Percentiles rank a stretch among this genome's conserved stretches.
Conservation (phyloP, 108 stramenopile genomes). For the Cyclotella distinguenda region DNA sequence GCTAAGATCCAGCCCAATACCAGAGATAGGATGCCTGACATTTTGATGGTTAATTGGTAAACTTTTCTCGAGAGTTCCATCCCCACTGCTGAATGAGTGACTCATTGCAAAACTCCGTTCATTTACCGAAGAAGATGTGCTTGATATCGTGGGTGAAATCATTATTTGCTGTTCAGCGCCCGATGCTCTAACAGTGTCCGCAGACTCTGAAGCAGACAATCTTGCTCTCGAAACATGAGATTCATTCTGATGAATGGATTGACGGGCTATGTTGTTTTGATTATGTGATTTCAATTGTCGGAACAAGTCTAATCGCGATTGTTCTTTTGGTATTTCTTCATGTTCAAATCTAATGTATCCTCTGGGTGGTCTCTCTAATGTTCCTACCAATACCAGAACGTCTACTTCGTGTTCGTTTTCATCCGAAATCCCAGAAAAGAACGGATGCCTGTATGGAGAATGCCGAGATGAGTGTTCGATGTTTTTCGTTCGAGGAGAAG, state of each 20-base stretch:
- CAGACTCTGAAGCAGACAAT: conserved; percentile 20
- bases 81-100: conserved; percentile 2
- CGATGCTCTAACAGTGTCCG: conserved; percentile 30
- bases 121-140: too few species aligned
- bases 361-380: conserved; percentile 34
- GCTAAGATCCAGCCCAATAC: conserved; percentile 38
- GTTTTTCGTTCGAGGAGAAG: not conserved
- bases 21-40: not conserved
- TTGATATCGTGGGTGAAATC: not conserved
- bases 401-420: conserved; percentile 25
- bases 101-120: too few species aligned
- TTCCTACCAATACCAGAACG: conserved; percentile 48
- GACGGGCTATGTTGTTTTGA: not conserved
- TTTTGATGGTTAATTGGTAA: too few species aligned
- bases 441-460: not conserved
- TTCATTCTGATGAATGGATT: not conserved
- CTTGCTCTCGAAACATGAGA: not conserved
- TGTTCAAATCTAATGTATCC: conserved; percentile 51
- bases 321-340: conserved; percentile 36
- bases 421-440: not conserved
- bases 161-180: conserved; percentile 8
- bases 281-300: conserved; percentile 3
- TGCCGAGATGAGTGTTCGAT: not conserved
- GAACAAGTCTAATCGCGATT: conserved; percentile 13
- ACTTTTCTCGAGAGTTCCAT: too few species aligned